Percentiles rank a stretch among this genome's conserved stretches.
Evolutionary conservation across 192 early-diverging fungal species (phyloP).

Genomic region (Coemansia sp.): DNA sequence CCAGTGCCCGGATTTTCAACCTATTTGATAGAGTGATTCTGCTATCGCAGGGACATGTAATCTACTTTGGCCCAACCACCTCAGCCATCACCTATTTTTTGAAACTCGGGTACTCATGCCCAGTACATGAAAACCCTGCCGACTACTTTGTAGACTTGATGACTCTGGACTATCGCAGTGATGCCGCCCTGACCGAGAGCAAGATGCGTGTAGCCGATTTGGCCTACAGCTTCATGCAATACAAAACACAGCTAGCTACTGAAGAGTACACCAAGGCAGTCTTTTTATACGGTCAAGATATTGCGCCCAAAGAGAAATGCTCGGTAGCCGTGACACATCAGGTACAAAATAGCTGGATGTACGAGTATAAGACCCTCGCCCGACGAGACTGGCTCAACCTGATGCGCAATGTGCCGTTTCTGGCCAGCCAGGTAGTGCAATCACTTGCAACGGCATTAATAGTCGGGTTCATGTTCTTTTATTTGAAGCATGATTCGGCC

Average conservation of each 20-base stretch:
- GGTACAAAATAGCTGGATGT: conserved; percentile 39
- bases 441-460: conserved; percentile 43
- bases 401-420: conserved; percentile 41
- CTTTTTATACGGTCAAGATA: not conserved
- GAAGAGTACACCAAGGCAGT: not conserved
- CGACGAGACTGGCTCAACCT: conserved; percentile 51
- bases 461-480: conserved; percentile 60
- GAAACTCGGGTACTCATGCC: conserved; percentile 58
- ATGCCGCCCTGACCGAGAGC: conserved; percentile 28
- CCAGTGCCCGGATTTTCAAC: conserved; percentile 75
- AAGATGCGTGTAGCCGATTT: conserved; percentile 40
- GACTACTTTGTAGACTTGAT: conserved; percentile 69
- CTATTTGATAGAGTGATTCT: conserved; percentile 80
- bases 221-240: conserved; percentile 23
- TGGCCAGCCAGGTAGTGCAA: conserved; percentile 36
- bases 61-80: conserved; percentile 59
- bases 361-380: conserved; percentile 50
- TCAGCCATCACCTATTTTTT: conserved; percentile 50
- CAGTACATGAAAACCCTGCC: conserved; percentile 67
- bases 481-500: conserved; percentile 46
- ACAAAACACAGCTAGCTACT: conserved; percentile 10
- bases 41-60: conserved; percentile 59
- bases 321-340: not conserved
- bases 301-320: not conserved
- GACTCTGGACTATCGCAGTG: conserved; percentile 51